Evolutionary conservation across 2,329 filamentous ascomycete species (phyloP), one percentile per base, ranked within the genome.

Genomic region (Phialemonium atrogriseum): DNA sequence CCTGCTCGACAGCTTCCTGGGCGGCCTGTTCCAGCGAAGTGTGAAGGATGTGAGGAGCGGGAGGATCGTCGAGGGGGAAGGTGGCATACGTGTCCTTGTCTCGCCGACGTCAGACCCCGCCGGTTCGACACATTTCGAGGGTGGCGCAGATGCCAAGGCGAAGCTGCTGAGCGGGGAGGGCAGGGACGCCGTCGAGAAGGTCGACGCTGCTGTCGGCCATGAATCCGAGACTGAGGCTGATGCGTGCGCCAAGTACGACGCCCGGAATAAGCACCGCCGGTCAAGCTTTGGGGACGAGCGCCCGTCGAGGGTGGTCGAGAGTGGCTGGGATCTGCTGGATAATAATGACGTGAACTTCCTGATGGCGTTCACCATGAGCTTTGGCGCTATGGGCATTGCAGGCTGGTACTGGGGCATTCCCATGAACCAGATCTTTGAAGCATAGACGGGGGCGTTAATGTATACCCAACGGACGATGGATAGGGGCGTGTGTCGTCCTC

Each of bases 311-410:
- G 61, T 77, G 5, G 58, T 80, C 6, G 76, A 84, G 57, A 81
- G 66, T 44, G 86, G 52, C 30, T 66, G 60, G 73, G 73, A 94
- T 52, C 54, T 93, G 39, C 64, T 98, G 35, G 87, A 94, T 56
- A 98, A 98, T 56, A 98, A 98, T 55, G 83, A 84, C 33, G 87
- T 98, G 46, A 98, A 98, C 55, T 75, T 95, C 36, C 55, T 89
- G 35, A 96, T 95, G 89, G 88, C 89, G 0, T 68, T 75, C 10
- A 66, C 68, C 5, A 88, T 94, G 73, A 94, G 84, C 51, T 42
- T 87, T 12, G 74, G 80, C 5, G 83, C 79, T 5, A 93, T 96
- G 75, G 64, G 60, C 0, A 57, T 74, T 20, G 77, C 72, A 18
- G 59, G 66, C 26, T 76, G 68, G 70, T 67, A 70, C 37, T 81